Base-by-base conservation (phyloP, 768 basidiomycete genomes). In the Leucosporidium scottii region DNA sequence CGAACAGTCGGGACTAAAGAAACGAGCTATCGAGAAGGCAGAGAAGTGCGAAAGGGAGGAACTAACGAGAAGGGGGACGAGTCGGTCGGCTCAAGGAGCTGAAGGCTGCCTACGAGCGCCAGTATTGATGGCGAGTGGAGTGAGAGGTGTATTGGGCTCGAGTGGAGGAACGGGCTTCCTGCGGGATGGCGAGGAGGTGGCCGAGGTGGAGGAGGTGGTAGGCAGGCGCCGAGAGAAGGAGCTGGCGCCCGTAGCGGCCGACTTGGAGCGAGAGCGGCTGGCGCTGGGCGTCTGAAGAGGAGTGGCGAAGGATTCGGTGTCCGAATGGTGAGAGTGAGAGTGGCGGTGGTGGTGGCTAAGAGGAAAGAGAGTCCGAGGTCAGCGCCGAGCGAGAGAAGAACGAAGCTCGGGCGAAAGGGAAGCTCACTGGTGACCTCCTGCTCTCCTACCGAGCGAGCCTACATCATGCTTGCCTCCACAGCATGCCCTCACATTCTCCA, bases 401-500 rank as follows among this genome's bases (percentile, higher is more conserved):
- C 3, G 8, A 44, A 44, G 39, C 39, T 44, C 39, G 39, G 3
- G 34, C 21, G 36, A 58, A 30, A 21, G 53, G 12, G 34, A 27
- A 27, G 34, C 55, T 28, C 12, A 58, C 59, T 66, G 58, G 23
- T 64, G 63, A 1, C 58, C 50, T 10, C 47, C 47, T 44, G 34
- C 44, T n/a, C 31, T 47, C 17, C 70, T 62, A 0, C 63, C 59
- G 27, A 72, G 27, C 21, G 44, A 62, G 50, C 30, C 21, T 63
- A 61, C 71, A 27, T 67, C 62, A n/a, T 73, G 71, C 53, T 59
- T 61, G 7, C 71, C 71, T 18, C 58, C 89, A 74, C 90, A 92
- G 77, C 90, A 92, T 1, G 89, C 92, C 28, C 94, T 84, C 27
- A 97, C 93, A 74, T 98, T 97, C 80, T 97, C 93, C 63, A 98